These are phyloP conservation scores for Ophiosphaerella narmari DNA, from an alignment of 2,329 filamentous ascomycete species.

Conservation along the genomic window DNA sequence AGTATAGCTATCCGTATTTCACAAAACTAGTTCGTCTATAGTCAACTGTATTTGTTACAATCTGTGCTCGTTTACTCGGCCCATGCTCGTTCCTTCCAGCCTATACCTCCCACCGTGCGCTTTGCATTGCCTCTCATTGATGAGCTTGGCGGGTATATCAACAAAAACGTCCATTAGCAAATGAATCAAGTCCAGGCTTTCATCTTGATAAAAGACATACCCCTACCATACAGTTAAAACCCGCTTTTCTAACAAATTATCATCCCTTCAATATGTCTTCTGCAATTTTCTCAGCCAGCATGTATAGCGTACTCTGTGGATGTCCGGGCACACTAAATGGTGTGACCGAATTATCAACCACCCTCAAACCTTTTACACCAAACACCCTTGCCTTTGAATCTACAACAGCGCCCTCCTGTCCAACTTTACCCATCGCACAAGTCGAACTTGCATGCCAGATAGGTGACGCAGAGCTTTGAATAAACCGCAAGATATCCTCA, in stretches of 20 bases:
- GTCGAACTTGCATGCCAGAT: conserved; percentile 26
- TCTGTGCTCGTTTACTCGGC: background rate
- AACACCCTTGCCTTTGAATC: conserved; percentile 42
- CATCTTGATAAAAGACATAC: too few species aligned
- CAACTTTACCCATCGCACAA: conserved; percentile 31
- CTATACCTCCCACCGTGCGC: conserved; percentile 6
- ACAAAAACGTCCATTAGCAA: conserved; percentile 57
- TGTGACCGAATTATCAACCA: conserved; percentile 40
- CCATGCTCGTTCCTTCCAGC: background rate
- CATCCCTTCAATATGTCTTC: conserved; percentile 6
- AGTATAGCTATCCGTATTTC: background rate
- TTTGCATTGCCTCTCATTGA: conserved; percentile 25
- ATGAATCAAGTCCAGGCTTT: conserved; percentile 48
- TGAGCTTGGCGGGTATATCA: conserved; percentile 44
- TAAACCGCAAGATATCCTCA: conserved; percentile 26
- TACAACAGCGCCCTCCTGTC: conserved; percentile 38
- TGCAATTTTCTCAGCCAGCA: conserved; percentile 38
- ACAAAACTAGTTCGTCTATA: background rate
- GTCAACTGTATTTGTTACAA: background rate
- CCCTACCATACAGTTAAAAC: too few species aligned
- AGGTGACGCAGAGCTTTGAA: conserved; percentile 17
- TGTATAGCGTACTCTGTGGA: conserved; percentile 33
- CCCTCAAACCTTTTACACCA: conserved; percentile 36
- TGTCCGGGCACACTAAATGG: conserved; percentile 43
- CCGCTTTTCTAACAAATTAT: too few species aligned